These are phyloP conservation scores for Tetrahymena malaccensis DNA, from an alignment of 73 alveolate species.

Conservation along the genomic window DNA sequence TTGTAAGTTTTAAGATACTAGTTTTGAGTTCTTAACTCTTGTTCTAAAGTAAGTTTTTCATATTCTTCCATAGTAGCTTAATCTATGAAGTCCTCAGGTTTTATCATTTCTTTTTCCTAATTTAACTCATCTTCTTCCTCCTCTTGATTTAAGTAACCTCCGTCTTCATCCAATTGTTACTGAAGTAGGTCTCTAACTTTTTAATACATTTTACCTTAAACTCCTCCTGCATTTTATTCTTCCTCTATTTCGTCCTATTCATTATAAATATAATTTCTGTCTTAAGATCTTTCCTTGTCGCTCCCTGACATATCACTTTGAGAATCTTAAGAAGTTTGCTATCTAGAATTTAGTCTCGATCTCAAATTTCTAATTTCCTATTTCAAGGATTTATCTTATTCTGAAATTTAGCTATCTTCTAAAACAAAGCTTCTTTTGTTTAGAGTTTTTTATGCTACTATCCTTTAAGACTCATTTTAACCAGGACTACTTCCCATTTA, in stretches of 20 bases:
- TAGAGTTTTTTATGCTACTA: background rate
- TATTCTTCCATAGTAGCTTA: background rate
- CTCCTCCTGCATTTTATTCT: background rate
- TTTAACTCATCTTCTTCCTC: background rate
- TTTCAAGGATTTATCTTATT: background rate
- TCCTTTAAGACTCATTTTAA: background rate
- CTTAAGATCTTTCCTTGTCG: background rate
- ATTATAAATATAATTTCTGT: too few relatives aligned
- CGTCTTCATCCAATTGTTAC: background rate
- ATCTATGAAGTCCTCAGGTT: background rate
- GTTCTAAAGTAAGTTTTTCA: background rate
- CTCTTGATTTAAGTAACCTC: background rate
- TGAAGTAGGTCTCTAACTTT: background rate
- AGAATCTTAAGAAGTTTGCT: background rate
- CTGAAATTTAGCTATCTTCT: background rate
- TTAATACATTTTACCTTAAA: background rate
- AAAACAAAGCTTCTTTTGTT: background rate
- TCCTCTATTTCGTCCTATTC: background rate
- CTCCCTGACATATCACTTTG: background rate
- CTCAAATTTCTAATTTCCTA: background rate
- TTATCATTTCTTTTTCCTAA: background rate
- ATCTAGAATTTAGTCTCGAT: background rate
- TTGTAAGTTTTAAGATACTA: background rate
- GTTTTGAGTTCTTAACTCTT: background rate
- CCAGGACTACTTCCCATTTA: background rate